Evolutionary conservation across 352 stramenopile genomes (phyloP).

Genomic region (Globisporangium paroecandrum): DNA sequence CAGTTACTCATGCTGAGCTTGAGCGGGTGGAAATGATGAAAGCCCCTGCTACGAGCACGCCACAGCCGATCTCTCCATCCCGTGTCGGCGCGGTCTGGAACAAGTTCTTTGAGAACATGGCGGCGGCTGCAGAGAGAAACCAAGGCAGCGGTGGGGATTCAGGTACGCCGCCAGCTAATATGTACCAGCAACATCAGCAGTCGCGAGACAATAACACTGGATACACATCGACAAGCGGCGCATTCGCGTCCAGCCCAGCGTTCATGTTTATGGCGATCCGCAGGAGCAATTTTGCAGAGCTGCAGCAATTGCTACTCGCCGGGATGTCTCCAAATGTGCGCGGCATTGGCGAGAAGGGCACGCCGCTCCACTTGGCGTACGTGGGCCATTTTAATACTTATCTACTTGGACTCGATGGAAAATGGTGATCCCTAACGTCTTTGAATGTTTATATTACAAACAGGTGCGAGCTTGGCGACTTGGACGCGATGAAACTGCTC

Average conservation of each 20-base stretch:
- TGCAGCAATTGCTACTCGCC: conserved; percentile 47
- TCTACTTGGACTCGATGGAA: background rate
- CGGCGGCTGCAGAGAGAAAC: background rate
- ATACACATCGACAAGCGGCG: background rate
- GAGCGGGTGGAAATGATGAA: background rate
- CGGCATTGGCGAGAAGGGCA: conserved; percentile 61
- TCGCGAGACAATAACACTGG: too few species aligned
- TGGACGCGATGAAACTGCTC: conserved; percentile 62
- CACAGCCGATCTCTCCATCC: conserved; percentile 26
- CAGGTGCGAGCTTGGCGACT: conserved; percentile 59
- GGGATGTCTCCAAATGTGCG: conserved; percentile 53
- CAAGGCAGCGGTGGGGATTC: background rate
- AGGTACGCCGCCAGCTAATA: background rate
- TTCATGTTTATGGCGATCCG: conserved; percentile 53
- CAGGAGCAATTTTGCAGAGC: conserved; percentile 34
- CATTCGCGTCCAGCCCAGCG: conserved; percentile 1
- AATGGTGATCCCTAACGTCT: background rate
- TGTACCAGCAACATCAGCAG: background rate
- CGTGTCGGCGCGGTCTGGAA: conserved; percentile 72
- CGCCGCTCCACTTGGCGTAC: conserved; percentile 68
- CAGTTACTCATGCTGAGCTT: background rate
- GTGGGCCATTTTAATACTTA: background rate
- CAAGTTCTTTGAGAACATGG: conserved; percentile 75
- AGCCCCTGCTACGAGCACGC: background rate
- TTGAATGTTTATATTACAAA: conserved; percentile 5